Conservation (phyloP, 176 grass and related monocot genomes). For the Juncus effusus region DNA sequence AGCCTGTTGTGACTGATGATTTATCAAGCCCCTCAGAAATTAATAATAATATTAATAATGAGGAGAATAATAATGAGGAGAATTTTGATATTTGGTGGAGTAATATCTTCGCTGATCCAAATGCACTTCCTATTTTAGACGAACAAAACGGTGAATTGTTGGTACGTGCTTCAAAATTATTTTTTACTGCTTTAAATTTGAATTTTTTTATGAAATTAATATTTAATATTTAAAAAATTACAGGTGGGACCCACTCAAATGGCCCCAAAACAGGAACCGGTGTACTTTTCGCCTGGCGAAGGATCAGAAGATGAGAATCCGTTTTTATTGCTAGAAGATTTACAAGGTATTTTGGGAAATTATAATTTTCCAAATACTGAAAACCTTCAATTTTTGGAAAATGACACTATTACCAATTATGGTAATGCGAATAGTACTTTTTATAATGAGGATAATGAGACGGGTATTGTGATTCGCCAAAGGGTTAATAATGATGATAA, state of each 20-base stretch:
- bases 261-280: constrained; percentile 36
- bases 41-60: not conserved
- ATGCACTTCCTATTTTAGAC: constrained; percentile 13
- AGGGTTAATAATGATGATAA: constrained; percentile 10
- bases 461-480: constrained; percentile 32
- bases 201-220: not conserved
- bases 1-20: constrained; percentile 27
- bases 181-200: not conserved
- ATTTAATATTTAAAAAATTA: constrained; percentile 4
- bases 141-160: constrained; percentile 36
- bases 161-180: constrained; percentile 36
- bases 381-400: constrained; percentile 12
- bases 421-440: constrained; percentile 1
- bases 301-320: constrained; percentile 33
- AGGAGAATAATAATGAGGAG: not conserved
- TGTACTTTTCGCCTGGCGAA: constrained; percentile 34
- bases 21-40: constrained; percentile 13
- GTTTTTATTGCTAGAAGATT: constrained; percentile 45
- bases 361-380: constrained; percentile 30
- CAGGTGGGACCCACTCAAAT: constrained; percentile 35
- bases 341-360: constrained; percentile 45
- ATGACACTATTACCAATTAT: not conserved
- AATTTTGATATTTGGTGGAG: constrained; percentile 37
- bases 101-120: constrained; percentile 41
- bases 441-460: constrained; percentile 30